These are phyloP conservation scores for Ophiostoma angusticollis DNA, from an alignment of 2,329 filamentous ascomycete genomes.

Conservation along the genomic window DNA sequence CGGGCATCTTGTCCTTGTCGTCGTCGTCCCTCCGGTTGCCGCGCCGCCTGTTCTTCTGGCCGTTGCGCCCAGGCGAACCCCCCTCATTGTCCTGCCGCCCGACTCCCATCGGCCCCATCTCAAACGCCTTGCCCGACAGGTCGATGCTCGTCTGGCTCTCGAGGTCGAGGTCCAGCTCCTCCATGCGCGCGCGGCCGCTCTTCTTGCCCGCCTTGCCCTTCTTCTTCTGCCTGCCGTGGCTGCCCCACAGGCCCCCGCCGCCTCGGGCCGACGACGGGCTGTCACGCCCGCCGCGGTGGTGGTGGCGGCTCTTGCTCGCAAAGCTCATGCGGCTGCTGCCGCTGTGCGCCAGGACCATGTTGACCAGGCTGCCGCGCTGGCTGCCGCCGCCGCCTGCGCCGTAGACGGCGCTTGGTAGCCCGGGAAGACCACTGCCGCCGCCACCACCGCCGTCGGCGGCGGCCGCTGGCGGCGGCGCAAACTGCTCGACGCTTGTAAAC, in stretches of 20 bases:
- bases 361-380: conserved; percentile 13
- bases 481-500: conserved; percentile 36
- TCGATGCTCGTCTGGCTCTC: conserved; percentile 45
- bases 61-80: not conserved
- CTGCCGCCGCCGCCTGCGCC: conserved; percentile 9
- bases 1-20: conserved; percentile 36
- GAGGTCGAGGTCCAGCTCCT: conserved; percentile 48
- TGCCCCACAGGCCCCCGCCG: not conserved
- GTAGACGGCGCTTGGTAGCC: too few relatives aligned
- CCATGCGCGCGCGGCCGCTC: conserved; percentile 27
- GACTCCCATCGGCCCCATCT: conserved; percentile 15
- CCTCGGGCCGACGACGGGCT: too few relatives aligned
- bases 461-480: conserved; percentile 45
- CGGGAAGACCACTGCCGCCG: too few relatives aligned
- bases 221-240: conserved; percentile 12
- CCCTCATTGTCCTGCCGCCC: not conserved
- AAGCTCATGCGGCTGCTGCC: conserved; percentile 22
- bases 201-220: conserved; percentile 12
- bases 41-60: conserved; percentile 1
- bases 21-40: conserved; percentile 19
- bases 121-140: conserved; percentile 28
- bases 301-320: too few relatives aligned
- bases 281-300: too few relatives aligned
- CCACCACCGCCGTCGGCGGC: conserved; percentile 13
- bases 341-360: conserved; percentile 14